Conservation (phyloP, 257 asterid species). For the Vinca minor region DNA sequence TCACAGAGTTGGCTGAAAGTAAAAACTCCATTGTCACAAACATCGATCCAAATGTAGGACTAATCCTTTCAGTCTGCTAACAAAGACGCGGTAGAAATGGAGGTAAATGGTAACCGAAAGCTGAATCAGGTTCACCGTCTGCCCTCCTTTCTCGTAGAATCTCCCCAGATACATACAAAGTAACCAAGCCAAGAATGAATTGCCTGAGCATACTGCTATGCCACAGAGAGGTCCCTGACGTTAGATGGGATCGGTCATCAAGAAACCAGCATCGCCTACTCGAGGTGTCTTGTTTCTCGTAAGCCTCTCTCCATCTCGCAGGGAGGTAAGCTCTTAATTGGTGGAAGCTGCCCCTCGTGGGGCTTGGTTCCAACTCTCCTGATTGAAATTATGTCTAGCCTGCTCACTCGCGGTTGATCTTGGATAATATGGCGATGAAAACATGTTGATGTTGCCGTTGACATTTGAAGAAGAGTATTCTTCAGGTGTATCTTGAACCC, state of each 20-base stretch:
- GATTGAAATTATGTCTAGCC: conserved; percentile 22
- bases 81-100: background rate
- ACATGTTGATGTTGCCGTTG: conserved; percentile 19
- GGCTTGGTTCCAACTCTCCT: conserved; percentile 38
- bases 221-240: conserved; percentile 21
- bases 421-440: conserved; percentile 20
- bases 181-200: conserved; percentile 96
- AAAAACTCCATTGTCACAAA: background rate
- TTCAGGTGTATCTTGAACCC: conserved; percentile 21
- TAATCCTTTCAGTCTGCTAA: conserved; percentile 4
- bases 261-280: background rate
- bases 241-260: background rate
- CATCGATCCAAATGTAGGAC: conserved; percentile 12
- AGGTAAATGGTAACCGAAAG: conserved; percentile 22
- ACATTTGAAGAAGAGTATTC: conserved; percentile 27
- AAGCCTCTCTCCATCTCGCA: background rate
- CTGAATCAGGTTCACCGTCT: conserved; percentile 11
- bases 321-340: conserved; percentile 19
- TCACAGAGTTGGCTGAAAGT: background rate
- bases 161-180: conserved; percentile 21
- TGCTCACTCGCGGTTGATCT: conserved; percentile 25
- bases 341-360: conserved; percentile 31
- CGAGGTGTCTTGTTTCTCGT: too few species aligned
- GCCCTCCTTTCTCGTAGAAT: conserved; percentile 15
- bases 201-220: conserved; percentile 53